Percentiles rank a stretch among this genome's conserved stretches.
Conservation (phyloP, 129 eudicot genomes). For the Daucus carota region DNA sequence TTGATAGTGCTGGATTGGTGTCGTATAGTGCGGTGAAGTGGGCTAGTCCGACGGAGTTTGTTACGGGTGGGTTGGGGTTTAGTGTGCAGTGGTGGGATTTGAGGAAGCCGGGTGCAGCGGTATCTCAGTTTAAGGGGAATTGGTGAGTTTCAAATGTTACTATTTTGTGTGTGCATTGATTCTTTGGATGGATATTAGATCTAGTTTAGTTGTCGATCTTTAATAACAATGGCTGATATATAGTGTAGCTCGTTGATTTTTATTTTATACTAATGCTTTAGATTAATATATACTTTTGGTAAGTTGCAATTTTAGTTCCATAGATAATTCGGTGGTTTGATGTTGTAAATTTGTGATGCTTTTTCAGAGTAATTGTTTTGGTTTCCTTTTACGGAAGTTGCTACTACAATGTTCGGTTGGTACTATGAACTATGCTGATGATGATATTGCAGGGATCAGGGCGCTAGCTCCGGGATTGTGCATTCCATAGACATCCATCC, state of each 20-base stretch:
- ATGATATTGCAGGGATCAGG: slow-evolving; percentile 50
- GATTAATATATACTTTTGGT: too few species aligned
- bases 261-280: too few species aligned
- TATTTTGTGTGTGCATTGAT: not conserved
- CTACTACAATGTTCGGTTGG: not conserved
- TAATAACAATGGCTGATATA: too few species aligned
- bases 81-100: slow-evolving; percentile 92
- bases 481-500: slow-evolving; percentile 91
- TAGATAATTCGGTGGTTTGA: not conserved
- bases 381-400: not conserved
- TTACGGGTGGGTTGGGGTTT: slow-evolving; percentile 77
- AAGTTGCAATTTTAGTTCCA: not conserved
- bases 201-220: too few species aligned
- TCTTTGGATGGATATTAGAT: not conserved
- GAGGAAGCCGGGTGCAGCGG: slow-evolving; percentile 64
- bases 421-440: not conserved
- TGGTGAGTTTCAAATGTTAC: slow-evolving; percentile 33
- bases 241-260: too few species aligned
- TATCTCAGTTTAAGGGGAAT: slow-evolving; percentile 57
- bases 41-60: slow-evolving; percentile 78
- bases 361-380: not conserved
- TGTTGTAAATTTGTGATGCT: not conserved
- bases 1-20: slow-evolving; percentile 71
- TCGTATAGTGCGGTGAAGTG: slow-evolving; percentile 52
- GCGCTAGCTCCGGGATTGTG: slow-evolving; percentile 57